Percentiles rank a stretch among this genome's conserved stretches.
Conservation (phyloP, 805 yeast genomes). For the Ogataea kodamae region DNA sequence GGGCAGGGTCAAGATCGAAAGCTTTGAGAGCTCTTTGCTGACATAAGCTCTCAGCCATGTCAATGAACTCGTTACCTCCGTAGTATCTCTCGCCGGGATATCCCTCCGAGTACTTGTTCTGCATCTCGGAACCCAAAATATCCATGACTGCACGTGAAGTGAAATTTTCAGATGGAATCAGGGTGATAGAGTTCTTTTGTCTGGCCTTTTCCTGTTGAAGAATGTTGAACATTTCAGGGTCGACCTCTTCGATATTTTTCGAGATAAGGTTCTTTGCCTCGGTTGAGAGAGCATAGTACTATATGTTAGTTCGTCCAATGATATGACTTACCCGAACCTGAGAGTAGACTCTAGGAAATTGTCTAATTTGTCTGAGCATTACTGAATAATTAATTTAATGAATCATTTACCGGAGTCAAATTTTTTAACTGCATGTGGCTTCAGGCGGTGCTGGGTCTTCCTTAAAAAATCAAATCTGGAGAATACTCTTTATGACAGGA, state of each 20-base stretch:
- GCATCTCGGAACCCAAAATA: conserved; percentile 92
- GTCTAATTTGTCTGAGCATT: conserved; percentile 10
- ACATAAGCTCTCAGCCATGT: conserved; percentile 83
- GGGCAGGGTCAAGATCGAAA: conserved; percentile 65
- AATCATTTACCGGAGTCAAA: conserved; percentile 6
- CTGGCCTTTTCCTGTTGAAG: conserved; percentile 73
- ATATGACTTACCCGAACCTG: conserved; percentile 6
- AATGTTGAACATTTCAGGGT: conserved; percentile 82
- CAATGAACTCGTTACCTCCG: conserved; percentile 96
- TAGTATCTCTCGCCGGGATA: conserved; percentile 97
- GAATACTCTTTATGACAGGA: conserved; percentile 1
- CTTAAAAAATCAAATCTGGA: conserved; percentile 9
- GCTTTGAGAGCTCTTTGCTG: conserved; percentile 89
- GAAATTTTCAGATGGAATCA: conserved; percentile 95
- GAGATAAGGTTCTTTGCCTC: conserved; percentile 53
- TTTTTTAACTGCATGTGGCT: conserved; percentile 3
- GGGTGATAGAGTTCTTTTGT: conserved; percentile 86
- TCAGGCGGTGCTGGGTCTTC: conserved; percentile 7
- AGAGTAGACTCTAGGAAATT: conserved; percentile 8
- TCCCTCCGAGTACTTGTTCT: conserved; percentile 97
- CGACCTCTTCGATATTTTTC: conserved; percentile 62
- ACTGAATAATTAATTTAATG: conserved; percentile 2
- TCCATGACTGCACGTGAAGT: conserved; percentile 95
- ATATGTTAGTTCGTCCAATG: background rate
- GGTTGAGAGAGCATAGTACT: conserved; percentile 34